These are phyloP conservation scores for Mycena albidolilacea DNA, from an alignment of 768 basidiomycete species.

Conservation along the genomic window DNA sequence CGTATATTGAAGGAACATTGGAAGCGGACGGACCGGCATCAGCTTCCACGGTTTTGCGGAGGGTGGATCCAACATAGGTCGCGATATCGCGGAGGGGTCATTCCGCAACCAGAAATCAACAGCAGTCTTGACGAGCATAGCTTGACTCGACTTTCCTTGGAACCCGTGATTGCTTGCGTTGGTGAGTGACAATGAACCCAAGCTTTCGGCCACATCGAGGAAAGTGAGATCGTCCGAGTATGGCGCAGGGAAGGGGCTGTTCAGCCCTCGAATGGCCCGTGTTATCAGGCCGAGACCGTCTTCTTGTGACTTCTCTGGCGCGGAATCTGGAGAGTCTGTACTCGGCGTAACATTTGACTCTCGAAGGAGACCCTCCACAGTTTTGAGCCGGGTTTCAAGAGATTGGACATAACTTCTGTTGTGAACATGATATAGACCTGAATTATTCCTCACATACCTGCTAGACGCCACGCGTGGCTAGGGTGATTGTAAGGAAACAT, in stretches of 20 bases:
- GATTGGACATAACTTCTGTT: conserved; percentile 16
- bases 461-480: background rate
- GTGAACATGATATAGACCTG: background rate
- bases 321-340: background rate
- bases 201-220: conserved; percentile 19
- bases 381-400: conserved; percentile 32
- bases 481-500: background rate
- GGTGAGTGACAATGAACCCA: conserved; percentile 22
- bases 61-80: background rate
- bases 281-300: conserved; percentile 18
- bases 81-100: conserved; percentile 2
- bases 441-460: background rate
- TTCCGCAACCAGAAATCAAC: conserved; percentile 55
- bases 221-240: conserved; percentile 30
- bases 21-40: conserved; percentile 21
- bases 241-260: conserved; percentile 15
- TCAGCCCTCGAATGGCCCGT: conserved; percentile 13
- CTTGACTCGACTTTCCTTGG: conserved; percentile 48
- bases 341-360: background rate
- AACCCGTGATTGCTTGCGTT: conserved; percentile 41
- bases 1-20: too few species aligned
- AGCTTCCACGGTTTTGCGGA: background rate
- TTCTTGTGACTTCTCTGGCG: background rate
- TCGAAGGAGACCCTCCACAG: conserved; percentile 18
- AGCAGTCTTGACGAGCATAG: conserved; percentile 51